Base-by-base conservation (phyloP, 2,329 filamentous ascomycete species). In the Ascochyta lentis region DNA sequence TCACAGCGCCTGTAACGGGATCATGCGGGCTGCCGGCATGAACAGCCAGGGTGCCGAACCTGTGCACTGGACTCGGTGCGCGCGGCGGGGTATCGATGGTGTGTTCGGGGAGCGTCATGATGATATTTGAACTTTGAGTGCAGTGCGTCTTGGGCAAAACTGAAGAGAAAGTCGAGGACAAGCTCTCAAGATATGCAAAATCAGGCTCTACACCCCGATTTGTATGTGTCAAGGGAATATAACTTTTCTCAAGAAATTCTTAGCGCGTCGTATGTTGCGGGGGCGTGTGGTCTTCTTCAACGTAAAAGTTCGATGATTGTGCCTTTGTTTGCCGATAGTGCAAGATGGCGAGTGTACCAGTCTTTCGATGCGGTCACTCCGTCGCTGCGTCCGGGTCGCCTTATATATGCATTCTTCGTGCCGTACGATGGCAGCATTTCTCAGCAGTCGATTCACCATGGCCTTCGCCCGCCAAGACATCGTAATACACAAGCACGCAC, bases 1-100 rank as follows among this genome's bases (percentile, higher is more conserved):
- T 99, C 69, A 99, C 95, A 65, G 95, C 95, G 61, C 95, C 95
- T 23, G 94, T 99, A 37, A 86, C 81, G 43, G 94, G 90, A 79
- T 99, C 95, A 76, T 96, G 91, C 68, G 91, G 91, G 39, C 92
- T 86, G 59, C 95, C 95, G 61, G 94, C 93, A 78, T 99, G 95
- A 19, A 99, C 95, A 54, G 95, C 95, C 59, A 96, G 85, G 43
- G 95, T 99, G 59, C 92, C 95, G 78, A 99, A 98, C 61, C 86
- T 83, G 76, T 92, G 88, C 54, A 88, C 83, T 62, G 91, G 90
- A 40, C 90, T 89, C 34, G 88, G 85, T 43, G 89, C 86, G 61
- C 88, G 84, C 46, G 89, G 88, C 62, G 90, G 90, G 54, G 90
- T 93, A 68, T 89, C 84, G 70, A 91, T 88, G 49, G 85, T 79